Percentiles rank a stretch among this genome's conserved stretches.
Conservation (phyloP, 257 asterid genomes). For the Knoxia roxburghii region DNA sequence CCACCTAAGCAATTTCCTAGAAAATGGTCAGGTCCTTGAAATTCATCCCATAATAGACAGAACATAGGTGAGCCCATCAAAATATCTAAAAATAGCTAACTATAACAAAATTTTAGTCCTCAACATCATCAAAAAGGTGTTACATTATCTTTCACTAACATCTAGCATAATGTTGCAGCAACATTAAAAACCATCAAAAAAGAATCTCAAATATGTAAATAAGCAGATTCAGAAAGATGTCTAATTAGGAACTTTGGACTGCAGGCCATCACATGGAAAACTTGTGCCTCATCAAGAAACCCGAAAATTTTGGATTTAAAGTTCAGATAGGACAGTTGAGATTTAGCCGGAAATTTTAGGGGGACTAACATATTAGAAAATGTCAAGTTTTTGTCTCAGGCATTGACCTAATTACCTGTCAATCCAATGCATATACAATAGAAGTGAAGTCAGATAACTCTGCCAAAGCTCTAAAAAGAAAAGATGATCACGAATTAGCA, state of each 20-base stretch:
- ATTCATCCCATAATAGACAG: not conserved
- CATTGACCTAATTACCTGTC: not conserved
- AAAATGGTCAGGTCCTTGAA: constrained; percentile 3
- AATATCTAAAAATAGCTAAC: not conserved
- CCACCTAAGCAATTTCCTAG: constrained; percentile 55
- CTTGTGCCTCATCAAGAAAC: not conserved
- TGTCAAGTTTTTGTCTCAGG: not conserved
- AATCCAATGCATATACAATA: not conserved
- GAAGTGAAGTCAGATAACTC: not conserved
- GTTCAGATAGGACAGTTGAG: too few relatives aligned
- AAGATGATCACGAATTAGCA: too few relatives aligned
- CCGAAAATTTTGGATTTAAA: not conserved
- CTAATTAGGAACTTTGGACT: not conserved
- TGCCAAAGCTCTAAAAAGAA: not conserved
- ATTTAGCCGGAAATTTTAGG: not conserved
- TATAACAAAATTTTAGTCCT: too few relatives aligned
- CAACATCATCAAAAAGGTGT: not conserved
- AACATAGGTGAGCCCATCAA: not conserved
- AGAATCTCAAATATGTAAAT: not conserved
- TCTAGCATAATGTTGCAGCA: not conserved
- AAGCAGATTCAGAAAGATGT: not conserved
- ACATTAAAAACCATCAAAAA: not conserved
- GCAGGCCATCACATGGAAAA: not conserved
- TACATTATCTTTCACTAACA: not conserved
- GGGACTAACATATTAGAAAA: not conserved